A percentile compares a stretch with the other conserved stretches of the same genome.
Evolutionary conservation across 306 rosid species (phyloP).

Genomic region (Casuarina cunninghamiana): DNA sequence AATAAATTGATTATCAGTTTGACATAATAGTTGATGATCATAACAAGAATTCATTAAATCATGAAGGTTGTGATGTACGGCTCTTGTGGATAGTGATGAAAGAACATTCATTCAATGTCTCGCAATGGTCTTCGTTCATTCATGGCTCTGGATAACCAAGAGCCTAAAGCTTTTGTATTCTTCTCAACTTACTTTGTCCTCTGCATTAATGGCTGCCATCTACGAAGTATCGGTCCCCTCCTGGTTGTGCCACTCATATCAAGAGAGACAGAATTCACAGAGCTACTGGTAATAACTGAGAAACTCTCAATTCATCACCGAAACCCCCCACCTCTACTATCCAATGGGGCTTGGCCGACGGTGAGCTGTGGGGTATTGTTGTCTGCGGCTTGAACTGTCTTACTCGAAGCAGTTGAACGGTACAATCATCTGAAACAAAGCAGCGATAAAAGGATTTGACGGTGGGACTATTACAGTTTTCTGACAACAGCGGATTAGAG

Average conservation of each 20-base stretch:
- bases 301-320: no score
- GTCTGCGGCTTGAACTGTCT: neutral
- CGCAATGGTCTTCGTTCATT: constrained; percentile 5
- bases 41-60: constrained; percentile 9
- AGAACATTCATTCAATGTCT: constrained; percentile 19
- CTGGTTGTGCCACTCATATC: neutral
- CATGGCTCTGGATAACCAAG: constrained; percentile 35
- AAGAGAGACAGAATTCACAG: neutral
- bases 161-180: constrained; percentile 32
- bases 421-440: neutral
- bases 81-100: neutral
- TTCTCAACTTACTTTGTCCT: constrained; percentile 17
- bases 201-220: constrained; percentile 28
- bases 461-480: neutral
- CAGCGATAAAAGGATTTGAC: neutral
- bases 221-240: constrained; percentile 12
- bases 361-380: neutral
- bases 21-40: constrained; percentile 11
- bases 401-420: neutral
- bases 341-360: neutral
- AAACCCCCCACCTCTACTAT: no score
- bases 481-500: no score
- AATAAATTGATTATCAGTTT: neutral
- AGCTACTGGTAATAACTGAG: no score
- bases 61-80: constrained; percentile 17